phyloP scores from a whole-genome alignment of 2,329 filamentous ascomycete genomes.

The Monosporascus sp. region DNA sequence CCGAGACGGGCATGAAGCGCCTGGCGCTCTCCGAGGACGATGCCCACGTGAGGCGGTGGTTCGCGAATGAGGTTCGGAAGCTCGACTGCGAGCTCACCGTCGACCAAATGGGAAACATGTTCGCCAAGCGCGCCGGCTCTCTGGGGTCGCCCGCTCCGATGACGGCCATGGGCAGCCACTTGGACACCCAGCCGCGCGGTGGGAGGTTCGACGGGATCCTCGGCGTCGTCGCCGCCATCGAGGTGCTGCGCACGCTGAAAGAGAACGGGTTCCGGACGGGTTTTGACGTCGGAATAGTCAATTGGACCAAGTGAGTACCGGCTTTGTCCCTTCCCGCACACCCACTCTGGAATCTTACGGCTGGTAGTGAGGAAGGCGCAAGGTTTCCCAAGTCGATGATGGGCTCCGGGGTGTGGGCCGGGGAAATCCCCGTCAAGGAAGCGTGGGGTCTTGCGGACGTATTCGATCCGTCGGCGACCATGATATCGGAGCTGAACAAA shows the following conservation, averaged over 20 bases:
- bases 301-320: slow-evolving; percentile 61
- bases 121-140: slow-evolving; percentile 61
- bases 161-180: slow-evolving; percentile 68
- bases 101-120: slow-evolving; percentile 77
- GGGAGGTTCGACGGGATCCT: slow-evolving; percentile 74
- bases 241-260: slow-evolving; percentile 63
- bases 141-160: slow-evolving; percentile 59
- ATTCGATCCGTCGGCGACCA: slow-evolving; percentile 51
- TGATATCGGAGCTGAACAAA: slow-evolving; percentile 63
- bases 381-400: slow-evolving; percentile 73
- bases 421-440: slow-evolving; percentile 52
- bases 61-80: slow-evolving; percentile 54
- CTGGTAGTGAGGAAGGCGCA: slow-evolving; percentile 67
- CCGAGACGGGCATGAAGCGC: slow-evolving; percentile 72
- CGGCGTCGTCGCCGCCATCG: slow-evolving; percentile 66
- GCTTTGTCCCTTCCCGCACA: too few species aligned
- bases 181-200: slow-evolving; percentile 59
- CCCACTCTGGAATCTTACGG: not conserved
- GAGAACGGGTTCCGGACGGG: slow-evolving; percentile 65
- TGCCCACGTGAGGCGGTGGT: slow-evolving; percentile 70
- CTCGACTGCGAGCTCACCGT: slow-evolving; percentile 63
- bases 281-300: slow-evolving; percentile 67
- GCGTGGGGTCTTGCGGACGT: slow-evolving; percentile 61
- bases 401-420: slow-evolving; percentile 72
- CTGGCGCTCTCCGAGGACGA: slow-evolving; percentile 67